Evolutionary conservation across 192 early-diverging fungal genomes (phyloP).

Genomic region (Coemansia sp.): DNA sequence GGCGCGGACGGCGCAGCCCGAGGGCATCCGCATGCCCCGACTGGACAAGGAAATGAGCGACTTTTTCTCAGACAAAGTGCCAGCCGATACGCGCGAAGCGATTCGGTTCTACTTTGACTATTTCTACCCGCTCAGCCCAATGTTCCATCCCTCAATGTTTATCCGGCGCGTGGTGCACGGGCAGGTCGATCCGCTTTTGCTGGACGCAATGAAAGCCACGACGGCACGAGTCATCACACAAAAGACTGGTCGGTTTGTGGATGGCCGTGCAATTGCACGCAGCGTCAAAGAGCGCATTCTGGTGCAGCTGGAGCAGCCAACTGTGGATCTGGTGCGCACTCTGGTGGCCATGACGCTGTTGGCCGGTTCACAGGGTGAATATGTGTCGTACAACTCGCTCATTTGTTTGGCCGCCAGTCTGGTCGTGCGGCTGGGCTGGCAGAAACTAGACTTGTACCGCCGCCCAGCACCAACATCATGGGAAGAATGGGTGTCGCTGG

Average conservation of each 20-base stretch:
- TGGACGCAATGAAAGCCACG: slow-evolving; percentile 51
- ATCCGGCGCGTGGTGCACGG: slow-evolving; percentile 46
- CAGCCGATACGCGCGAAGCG: slow-evolving; percentile 41
- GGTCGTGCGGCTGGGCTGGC: slow-evolving; percentile 46
- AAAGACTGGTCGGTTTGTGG: slow-evolving; percentile 37
- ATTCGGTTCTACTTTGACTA: slow-evolving; percentile 53
- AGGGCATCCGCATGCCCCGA: slow-evolving; percentile 30
- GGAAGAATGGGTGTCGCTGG: slow-evolving; percentile 47
- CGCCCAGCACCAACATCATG: slow-evolving; percentile 28
- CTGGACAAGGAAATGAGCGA: slow-evolving; percentile 36
- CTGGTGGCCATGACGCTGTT: slow-evolving; percentile 49
- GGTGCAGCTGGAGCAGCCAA: slow-evolving; percentile 36
- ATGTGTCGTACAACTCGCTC: slow-evolving; percentile 54
- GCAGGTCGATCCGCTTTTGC: slow-evolving; percentile 45
- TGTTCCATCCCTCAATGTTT: slow-evolving; percentile 55
- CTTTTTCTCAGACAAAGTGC: slow-evolving; percentile 37
- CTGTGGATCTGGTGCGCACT: slow-evolving; percentile 30
- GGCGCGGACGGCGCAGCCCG: slow-evolving; percentile 7
- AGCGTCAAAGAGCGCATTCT: slow-evolving; percentile 44
- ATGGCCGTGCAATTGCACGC: slow-evolving; percentile 34
- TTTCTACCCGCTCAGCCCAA: slow-evolving; percentile 52
- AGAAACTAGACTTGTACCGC: slow-evolving; percentile 46
- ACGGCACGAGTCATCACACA: slow-evolving; percentile 33
- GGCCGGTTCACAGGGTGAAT: slow-evolving; percentile 47
- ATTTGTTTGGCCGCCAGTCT: slow-evolving; percentile 51